A percentile compares a stretch with the other conserved stretches of the same genome.
These are phyloP conservation scores for Vinca major DNA, from an alignment of 305 asterid species.

Conservation along the genomic window DNA sequence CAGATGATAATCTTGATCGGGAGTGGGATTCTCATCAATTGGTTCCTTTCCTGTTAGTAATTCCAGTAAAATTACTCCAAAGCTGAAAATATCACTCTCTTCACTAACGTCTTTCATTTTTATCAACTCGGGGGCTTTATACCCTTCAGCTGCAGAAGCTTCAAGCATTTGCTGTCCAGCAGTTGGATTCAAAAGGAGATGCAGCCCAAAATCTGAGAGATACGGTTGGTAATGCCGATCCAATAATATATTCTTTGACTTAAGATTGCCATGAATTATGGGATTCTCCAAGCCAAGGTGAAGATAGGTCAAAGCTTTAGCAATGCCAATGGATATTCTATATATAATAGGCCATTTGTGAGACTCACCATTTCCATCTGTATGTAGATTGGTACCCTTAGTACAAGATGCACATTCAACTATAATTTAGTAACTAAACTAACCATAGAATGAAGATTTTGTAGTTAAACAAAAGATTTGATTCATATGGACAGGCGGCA, in stretches of 20 bases:
- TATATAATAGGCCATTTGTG: constrained; percentile 61
- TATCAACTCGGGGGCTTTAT: constrained; percentile 69
- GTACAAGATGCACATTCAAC: background rate
- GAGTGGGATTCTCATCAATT: constrained; percentile 28
- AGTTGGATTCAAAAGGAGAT: constrained; percentile 52
- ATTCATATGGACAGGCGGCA: background rate
- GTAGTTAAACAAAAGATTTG: background rate
- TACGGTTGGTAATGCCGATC: constrained; percentile 46
- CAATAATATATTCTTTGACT: constrained; percentile 61
- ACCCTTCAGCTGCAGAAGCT: constrained; percentile 52
- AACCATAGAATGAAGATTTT: background rate
- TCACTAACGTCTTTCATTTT: constrained; percentile 61
- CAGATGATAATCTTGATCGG: constrained; percentile 46
- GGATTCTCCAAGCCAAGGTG: constrained; percentile 53
- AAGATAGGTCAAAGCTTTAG: constrained; percentile 58
- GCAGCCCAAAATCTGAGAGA: constrained; percentile 70
- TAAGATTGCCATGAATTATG: constrained; percentile 76
- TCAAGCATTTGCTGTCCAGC: constrained; percentile 70
- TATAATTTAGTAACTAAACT: background rate
- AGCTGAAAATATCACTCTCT: constrained; percentile 65
- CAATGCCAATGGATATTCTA: constrained; percentile 59
- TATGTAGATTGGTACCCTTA: background rate
- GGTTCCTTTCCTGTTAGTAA: constrained; percentile 66
- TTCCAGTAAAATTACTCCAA: constrained; percentile 69
- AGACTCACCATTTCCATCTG: constrained; percentile 57